Evolutionary conservation across 805 yeast species (phyloP).

Genomic region (Zygotorulaspora danielsina): DNA sequence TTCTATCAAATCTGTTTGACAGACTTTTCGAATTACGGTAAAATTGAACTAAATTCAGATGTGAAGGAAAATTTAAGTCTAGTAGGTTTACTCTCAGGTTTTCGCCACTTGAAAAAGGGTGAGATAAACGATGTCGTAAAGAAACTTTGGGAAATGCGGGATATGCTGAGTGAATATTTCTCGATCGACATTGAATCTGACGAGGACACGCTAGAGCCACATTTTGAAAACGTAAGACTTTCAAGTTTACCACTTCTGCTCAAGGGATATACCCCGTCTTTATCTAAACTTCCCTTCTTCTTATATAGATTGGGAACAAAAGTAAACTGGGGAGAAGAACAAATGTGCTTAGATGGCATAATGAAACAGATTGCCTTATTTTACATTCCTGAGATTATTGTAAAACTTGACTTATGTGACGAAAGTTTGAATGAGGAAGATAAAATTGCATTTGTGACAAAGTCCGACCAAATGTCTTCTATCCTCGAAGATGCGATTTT

Average conservation of each 20-base stretch:
- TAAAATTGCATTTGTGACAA: slow-evolving; percentile 25
- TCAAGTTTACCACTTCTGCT: slow-evolving; percentile 63
- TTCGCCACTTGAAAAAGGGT: slow-evolving; percentile 19
- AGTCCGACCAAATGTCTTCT: slow-evolving; percentile 34
- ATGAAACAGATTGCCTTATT: slow-evolving; percentile 65
- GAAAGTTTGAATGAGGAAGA: slow-evolving; percentile 23
- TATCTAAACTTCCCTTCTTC: slow-evolving; percentile 62
- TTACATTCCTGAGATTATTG: slow-evolving; percentile 59
- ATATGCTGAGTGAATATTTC: slow-evolving; percentile 82
- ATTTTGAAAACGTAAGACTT: slow-evolving; percentile 37
- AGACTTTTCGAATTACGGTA: slow-evolving; percentile 81
- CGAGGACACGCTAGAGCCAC: slow-evolving; percentile 26
- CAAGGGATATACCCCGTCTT: slow-evolving; percentile 57
- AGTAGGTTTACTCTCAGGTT: slow-evolving; percentile 16
- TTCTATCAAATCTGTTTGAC: slow-evolving; percentile 78
- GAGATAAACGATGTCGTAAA: slow-evolving; percentile 27
- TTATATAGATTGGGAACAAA: slow-evolving; percentile 55
- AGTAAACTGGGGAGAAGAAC: slow-evolving; percentile 66
- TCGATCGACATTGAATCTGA: slow-evolving; percentile 41
- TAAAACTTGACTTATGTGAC: slow-evolving; percentile 18
- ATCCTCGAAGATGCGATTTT: slow-evolving; percentile 56
- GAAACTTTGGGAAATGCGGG: slow-evolving; percentile 49
- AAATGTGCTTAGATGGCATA: slow-evolving; percentile 61
- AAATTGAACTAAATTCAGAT: slow-evolving; percentile 37
- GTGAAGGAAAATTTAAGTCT: slow-evolving; percentile 15